Evolutionary conservation across 371 early-diverging fungal genomes (phyloP).

Genomic region (Rhizopus microsporus): DNA sequence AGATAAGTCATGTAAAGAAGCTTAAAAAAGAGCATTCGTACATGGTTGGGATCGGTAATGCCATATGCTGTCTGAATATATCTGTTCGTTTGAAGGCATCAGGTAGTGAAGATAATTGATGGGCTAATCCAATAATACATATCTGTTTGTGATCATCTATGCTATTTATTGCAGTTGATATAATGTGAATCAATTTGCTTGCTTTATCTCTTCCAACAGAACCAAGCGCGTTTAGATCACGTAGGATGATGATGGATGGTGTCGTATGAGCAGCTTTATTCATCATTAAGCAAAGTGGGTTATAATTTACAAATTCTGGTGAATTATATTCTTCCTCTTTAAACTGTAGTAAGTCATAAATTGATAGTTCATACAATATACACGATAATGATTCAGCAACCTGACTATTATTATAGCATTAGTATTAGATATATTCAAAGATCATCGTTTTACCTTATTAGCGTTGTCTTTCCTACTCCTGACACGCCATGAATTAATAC

Average conservation of each 20-base stretch:
- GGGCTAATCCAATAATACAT: constrained; percentile 39
- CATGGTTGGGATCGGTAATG: constrained; percentile 43
- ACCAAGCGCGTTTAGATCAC: constrained; percentile 29
- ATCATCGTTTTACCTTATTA: constrained; percentile 28
- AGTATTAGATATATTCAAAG: background rate
- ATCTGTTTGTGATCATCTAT: constrained; percentile 22
- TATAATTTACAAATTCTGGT: constrained; percentile 30
- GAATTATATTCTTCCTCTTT: constrained; percentile 32
- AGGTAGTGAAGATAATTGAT: constrained; percentile 28
- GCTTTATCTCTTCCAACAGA: constrained; percentile 20
- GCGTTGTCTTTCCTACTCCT: constrained; percentile 44
- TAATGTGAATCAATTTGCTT: constrained; percentile 14
- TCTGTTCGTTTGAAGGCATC: constrained; percentile 33
- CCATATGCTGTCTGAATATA: constrained; percentile 43
- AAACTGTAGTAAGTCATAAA: constrained; percentile 34
- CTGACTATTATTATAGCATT: constrained; percentile 9
- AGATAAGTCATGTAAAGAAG: background rate
- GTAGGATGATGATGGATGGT: constrained; percentile 29
- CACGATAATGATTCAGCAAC: constrained; percentile 15
- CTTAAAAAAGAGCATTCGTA: constrained; percentile 11
- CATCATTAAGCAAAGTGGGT: constrained; percentile 27
- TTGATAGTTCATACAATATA: constrained; percentile 18
- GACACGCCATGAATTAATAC: constrained; percentile 44
- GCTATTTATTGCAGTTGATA: constrained; percentile 20
- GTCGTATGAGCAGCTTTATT: constrained; percentile 24